Conservation (phyloP, 306 rosid species). For the Calophaca sinica region DNA sequence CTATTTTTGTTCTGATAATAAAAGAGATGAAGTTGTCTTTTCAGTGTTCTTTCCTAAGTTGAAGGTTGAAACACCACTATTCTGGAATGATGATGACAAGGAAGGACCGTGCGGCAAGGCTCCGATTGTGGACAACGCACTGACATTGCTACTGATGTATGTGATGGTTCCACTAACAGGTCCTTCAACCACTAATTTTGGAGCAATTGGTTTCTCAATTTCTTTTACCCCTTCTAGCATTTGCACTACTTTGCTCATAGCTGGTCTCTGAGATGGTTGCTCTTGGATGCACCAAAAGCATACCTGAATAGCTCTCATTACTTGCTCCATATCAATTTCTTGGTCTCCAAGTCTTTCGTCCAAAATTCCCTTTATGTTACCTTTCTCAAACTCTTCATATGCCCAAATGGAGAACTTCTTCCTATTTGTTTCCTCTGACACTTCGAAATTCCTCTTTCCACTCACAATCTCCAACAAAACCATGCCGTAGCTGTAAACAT, state of each 20-base stretch:
- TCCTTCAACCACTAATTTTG: conserved; percentile 55
- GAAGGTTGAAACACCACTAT: conserved; percentile 41
- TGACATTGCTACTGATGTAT: conserved; percentile 51
- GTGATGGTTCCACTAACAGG: conserved; percentile 52
- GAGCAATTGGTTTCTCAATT: conserved; percentile 66
- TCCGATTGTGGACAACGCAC: conserved; percentile 52
- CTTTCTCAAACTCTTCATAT: conserved; percentile 74
- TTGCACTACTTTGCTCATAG: conserved; percentile 79
- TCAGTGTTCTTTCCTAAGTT: conserved; percentile 41
- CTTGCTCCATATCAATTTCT: conserved; percentile 73
- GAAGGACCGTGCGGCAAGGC: conserved; percentile 49
- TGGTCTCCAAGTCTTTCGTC: conserved; percentile 65
- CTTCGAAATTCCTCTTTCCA: conserved; percentile 81
- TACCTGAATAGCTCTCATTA: conserved; percentile 62
- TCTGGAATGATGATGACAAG: conserved; percentile 46
- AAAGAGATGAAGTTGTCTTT: conserved; percentile 60
- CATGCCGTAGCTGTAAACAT: conserved; percentile 85
- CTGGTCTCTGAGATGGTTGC: conserved; percentile 80
- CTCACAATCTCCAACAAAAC: conserved; percentile 84
- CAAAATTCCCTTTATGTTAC: conserved; percentile 59
- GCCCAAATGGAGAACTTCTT: conserved; percentile 78
- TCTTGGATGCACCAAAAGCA: conserved; percentile 96
- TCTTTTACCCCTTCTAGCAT: conserved; percentile 84
- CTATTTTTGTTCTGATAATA: conserved; percentile 39
- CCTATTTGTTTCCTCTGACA: conserved; percentile 70